phyloP scores from a whole-genome alignment of 2,329 filamentous ascomycete species.

The Colletotrichum ledebouriae region DNA sequence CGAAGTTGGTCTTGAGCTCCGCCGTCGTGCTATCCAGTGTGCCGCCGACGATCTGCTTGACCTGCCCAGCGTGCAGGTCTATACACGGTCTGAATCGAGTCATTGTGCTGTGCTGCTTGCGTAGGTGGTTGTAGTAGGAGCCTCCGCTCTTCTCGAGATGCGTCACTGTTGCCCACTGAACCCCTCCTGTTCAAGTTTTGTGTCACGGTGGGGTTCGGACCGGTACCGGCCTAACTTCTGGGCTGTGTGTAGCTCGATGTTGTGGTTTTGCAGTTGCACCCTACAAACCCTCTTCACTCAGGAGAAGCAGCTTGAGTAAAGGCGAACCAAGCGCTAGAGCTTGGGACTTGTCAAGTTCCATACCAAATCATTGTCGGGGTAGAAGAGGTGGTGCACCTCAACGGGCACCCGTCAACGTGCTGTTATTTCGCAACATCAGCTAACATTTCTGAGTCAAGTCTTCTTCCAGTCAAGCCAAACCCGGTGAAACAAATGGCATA shows the following conservation, averaged over 20 bases:
- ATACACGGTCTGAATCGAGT: slow-evolving; percentile 96
- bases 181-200: slow-evolving; percentile 40
- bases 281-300: background rate
- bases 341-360: too few species aligned
- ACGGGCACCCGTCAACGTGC: too few species aligned
- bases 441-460: too few species aligned
- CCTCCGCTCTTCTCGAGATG: slow-evolving; percentile 7
- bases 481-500: too few species aligned
- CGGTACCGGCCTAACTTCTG: slow-evolving; percentile 36
- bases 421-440: too few species aligned
- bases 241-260: background rate
- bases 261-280: background rate
- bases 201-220: slow-evolving; percentile 39
- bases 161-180: slow-evolving; percentile 21
- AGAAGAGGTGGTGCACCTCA: too few species aligned
- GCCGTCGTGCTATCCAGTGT: slow-evolving; percentile 79
- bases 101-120: slow-evolving; percentile 66
- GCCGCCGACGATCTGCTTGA: slow-evolving; percentile 98
- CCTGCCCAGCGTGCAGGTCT: slow-evolving; percentile 95
- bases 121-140: slow-evolving; percentile 10
- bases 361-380: too few species aligned
- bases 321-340: background rate
- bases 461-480: too few species aligned
- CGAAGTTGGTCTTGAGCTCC: slow-evolving; percentile 89
- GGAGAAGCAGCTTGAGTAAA: background rate